Conservation (phyloP, 1,284 basidiomycete genomes). For the Singerocomus rubriflavus region DNA sequence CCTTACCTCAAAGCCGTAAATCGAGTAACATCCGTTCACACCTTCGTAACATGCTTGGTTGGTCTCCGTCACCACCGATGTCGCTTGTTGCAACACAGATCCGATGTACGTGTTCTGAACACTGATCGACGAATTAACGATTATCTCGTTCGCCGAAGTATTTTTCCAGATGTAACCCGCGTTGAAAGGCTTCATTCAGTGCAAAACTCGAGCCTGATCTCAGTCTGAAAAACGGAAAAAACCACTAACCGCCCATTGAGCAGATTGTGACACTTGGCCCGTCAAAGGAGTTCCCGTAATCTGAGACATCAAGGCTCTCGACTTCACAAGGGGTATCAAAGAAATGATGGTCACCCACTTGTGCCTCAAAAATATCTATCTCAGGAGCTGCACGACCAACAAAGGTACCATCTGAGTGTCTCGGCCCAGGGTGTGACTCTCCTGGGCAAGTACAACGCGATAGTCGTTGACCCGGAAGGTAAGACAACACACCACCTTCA, state of each 20-base stretch:
- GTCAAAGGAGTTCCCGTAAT: conserved; percentile 41
- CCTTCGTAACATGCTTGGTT: conserved; percentile 51
- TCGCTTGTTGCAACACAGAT: conserved; percentile 58
- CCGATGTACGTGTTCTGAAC: conserved; percentile 53
- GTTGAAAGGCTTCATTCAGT: conserved; percentile 43
- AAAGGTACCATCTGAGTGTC: conserved; percentile 49
- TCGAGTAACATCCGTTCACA: conserved; percentile 42
- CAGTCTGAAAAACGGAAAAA: not conserved
- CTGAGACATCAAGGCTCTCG: conserved; percentile 24
- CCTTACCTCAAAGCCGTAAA: conserved; percentile 57
- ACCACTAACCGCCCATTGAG: conserved; percentile 59
- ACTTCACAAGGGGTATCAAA: not conserved
- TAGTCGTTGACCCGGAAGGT: conserved; percentile 49
- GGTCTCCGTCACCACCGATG: conserved; percentile 50
- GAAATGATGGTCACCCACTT: conserved; percentile 18
- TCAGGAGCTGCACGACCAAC: conserved; percentile 53
- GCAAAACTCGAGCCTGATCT: conserved; percentile 2
- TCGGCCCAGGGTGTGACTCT: conserved; percentile 59
- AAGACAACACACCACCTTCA: conserved; percentile 38
- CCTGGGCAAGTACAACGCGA: conserved; percentile 59
- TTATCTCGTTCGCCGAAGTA: conserved; percentile 40
- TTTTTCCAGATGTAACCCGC: conserved; percentile 43
- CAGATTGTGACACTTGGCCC: conserved; percentile 62
- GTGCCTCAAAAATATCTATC: conserved; percentile 50
- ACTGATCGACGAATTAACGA: conserved; percentile 48